phyloP scores from a whole-genome alignment of 352 stramenopile genomes.

The Achlya hypogyna region DNA sequence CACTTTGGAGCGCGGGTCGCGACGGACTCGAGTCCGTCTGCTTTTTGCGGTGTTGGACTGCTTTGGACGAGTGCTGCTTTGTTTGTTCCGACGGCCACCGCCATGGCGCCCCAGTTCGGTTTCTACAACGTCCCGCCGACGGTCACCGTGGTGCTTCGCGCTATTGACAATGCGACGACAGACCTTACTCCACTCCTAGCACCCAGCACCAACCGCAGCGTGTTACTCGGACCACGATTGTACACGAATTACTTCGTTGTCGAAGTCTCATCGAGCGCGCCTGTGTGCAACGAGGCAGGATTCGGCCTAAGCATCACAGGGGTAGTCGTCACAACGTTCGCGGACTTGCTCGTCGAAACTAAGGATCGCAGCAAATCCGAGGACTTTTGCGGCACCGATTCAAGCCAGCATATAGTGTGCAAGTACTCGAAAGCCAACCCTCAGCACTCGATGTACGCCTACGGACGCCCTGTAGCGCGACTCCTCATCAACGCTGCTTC shows the following conservation, averaged over 20 bases:
- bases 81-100: not conserved
- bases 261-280: not conserved
- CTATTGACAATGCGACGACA: not conserved
- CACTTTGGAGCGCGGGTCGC: no score
- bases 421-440: not conserved
- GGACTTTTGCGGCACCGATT: constrained; percentile 1
- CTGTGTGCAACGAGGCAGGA: not conserved
- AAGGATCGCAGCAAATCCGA: not conserved
- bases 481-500: constrained; percentile 9
- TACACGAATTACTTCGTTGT: constrained; percentile 10
- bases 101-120: not conserved
- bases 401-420: constrained; percentile 9
- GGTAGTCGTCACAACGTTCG: not conserved
- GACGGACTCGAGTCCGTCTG: no score
- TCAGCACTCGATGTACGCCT: not conserved
- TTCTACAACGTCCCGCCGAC: not conserved
- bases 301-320: not conserved
- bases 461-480: not conserved
- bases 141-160: not conserved
- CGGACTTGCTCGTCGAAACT: not conserved
- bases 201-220: not conserved
- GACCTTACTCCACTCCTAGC: not conserved
- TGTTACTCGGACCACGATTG: not conserved
- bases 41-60: no score
- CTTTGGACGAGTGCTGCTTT: not conserved